These are phyloP conservation scores for Torulaspora maleeae DNA, from an alignment of 805 yeast genomes.

Conservation along the genomic window DNA sequence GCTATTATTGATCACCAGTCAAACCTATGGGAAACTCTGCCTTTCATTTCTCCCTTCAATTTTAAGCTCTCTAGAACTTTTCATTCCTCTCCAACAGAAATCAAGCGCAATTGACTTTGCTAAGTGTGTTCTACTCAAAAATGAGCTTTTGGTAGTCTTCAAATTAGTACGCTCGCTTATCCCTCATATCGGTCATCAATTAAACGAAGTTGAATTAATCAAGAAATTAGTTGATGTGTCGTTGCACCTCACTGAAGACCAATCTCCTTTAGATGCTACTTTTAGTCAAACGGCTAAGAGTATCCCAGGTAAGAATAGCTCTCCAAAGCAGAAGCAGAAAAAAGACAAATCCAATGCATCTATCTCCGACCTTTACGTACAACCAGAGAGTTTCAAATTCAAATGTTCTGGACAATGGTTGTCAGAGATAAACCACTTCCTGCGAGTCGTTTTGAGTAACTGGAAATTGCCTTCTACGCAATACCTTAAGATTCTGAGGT, in stretches of 20 bases:
- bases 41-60: conserved; percentile 49
- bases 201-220: conserved; percentile 48
- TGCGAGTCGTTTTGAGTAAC: conserved; percentile 45
- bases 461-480: conserved; percentile 57
- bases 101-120: conserved; percentile 42
- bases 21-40: conserved; percentile 33
- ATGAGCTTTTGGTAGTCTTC: conserved; percentile 25
- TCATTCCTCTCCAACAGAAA: conserved; percentile 47
- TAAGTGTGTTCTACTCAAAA: conserved; percentile 24
- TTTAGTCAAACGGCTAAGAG: conserved; percentile 13
- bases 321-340: conserved; percentile 38
- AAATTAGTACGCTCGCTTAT: conserved; percentile 19
- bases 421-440: conserved; percentile 38
- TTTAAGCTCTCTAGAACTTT: conserved; percentile 51
- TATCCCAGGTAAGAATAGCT: conserved; percentile 9
- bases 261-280: conserved; percentile 30
- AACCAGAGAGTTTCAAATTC: conserved; percentile 50
- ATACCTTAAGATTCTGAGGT: conserved; percentile 53
- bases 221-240: conserved; percentile 57
- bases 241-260: conserved; percentile 38
- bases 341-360: conserved; percentile 46
- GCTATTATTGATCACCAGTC: conserved; percentile 35
- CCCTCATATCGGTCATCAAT: conserved; percentile 36
- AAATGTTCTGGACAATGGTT: conserved; percentile 40
- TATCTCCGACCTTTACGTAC: conserved; percentile 63